Conservation (phyloP, 2,329 filamentous ascomycete species). For the Xylaria sp. region DNA sequence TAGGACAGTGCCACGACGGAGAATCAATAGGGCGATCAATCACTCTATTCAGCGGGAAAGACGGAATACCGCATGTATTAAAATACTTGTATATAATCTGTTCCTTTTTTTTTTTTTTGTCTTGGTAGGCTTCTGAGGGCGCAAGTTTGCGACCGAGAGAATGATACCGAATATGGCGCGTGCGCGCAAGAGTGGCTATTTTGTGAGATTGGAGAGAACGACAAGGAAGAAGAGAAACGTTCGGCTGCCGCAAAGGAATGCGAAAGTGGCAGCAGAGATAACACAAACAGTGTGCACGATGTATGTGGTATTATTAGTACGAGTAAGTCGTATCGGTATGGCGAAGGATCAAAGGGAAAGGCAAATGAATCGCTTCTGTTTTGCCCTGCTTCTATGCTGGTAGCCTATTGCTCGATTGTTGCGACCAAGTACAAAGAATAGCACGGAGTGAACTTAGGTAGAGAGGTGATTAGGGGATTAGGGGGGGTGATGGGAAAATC, state of each 20-base stretch:
- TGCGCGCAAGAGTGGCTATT: slow-evolving; percentile 16
- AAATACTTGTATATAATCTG: slow-evolving; percentile 33
- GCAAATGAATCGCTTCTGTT: slow-evolving; percentile 30
- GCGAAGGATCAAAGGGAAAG: slow-evolving; percentile 26
- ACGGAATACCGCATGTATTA: slow-evolving; percentile 38
- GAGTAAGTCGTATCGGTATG: slow-evolving; percentile 21
- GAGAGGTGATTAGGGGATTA: slow-evolving; percentile 11
- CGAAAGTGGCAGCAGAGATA: slow-evolving; percentile 44
- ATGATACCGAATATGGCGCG: slow-evolving; percentile 27
- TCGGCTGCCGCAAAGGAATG: slow-evolving; percentile 48
- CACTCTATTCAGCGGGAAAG: slow-evolving; percentile 37
- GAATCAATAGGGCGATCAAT: slow-evolving; percentile 36
- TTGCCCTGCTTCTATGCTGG: slow-evolving; percentile 14
- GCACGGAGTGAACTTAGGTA: neutral
- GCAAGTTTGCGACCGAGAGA: slow-evolving; percentile 31
- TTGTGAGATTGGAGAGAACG: slow-evolving; percentile 30
- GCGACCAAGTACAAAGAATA: slow-evolving; percentile 33
- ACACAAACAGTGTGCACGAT: slow-evolving; percentile 39
- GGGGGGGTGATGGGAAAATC: neutral
- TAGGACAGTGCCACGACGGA: slow-evolving; percentile 31
- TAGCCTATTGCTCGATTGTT: slow-evolving; percentile 29
- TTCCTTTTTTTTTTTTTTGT: slow-evolving; percentile 10
- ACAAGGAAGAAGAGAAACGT: slow-evolving; percentile 34
- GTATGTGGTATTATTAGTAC: slow-evolving; percentile 40
- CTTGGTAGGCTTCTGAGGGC: slow-evolving; percentile 12